phyloP scores from a whole-genome alignment of 1,139 yeast genomes.

The Chernovozyma sophiae-reginae region DNA sequence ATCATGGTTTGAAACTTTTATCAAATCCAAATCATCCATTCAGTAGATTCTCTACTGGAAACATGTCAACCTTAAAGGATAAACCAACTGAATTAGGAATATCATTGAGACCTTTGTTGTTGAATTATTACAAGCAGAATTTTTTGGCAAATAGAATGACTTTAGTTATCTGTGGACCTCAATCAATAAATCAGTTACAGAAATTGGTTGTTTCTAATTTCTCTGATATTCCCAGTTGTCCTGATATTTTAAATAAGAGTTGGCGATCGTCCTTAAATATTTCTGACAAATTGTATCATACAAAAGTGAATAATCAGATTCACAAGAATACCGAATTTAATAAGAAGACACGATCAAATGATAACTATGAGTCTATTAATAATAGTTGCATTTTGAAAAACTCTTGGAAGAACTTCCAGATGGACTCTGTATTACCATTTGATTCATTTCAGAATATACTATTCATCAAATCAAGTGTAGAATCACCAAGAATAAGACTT shows the following conservation, averaged over 20 bases:
- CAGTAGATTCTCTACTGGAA: slow-evolving; percentile 46
- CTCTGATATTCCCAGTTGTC: background rate
- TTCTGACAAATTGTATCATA: background rate
- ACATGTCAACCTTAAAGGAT: slow-evolving; percentile 24
- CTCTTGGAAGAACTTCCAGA: background rate
- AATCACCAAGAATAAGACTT: background rate
- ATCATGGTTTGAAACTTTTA: slow-evolving; percentile 54
- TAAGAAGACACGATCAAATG: background rate
- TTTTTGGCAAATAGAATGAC: slow-evolving; percentile 44
- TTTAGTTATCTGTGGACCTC: slow-evolving; percentile 59
- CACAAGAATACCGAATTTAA: background rate
- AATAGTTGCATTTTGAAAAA: too few species aligned
- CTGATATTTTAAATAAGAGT: background rate
- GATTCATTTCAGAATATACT: background rate
- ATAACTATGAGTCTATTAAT: background rate
- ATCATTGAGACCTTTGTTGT: slow-evolving; percentile 15
- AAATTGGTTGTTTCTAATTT: slow-evolving; percentile 36
- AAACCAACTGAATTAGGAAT: slow-evolving; percentile 11
- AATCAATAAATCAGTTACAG: slow-evolving; percentile 52
- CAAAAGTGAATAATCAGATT: background rate
- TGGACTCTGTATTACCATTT: background rate
- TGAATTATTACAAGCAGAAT: slow-evolving; percentile 23
- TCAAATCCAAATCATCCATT: slow-evolving; percentile 42
- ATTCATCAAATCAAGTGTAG: background rate
- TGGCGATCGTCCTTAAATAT: background rate